These are phyloP conservation scores for Ilex paraguariensis DNA, from an alignment of 305 asterid genomes.

Conservation along the genomic window DNA sequence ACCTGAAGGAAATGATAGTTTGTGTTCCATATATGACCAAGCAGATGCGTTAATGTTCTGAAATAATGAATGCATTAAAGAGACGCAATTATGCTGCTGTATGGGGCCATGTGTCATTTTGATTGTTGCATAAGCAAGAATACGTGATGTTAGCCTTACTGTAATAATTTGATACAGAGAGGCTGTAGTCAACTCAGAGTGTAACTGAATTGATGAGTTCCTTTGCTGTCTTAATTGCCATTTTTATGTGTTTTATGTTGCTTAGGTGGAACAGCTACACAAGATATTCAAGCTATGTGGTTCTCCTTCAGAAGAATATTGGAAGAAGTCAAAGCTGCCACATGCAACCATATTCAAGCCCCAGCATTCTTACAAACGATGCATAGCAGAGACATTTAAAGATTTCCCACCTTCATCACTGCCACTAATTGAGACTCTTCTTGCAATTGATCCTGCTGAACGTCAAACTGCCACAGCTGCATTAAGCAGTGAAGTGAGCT, in stretches of 20 bases:
- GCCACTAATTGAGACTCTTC: constrained; percentile 73
- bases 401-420: constrained; percentile 76
- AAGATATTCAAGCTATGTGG: constrained; percentile 93
- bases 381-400: constrained; percentile 62
- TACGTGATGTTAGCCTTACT: no score
- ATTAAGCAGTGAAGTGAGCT: constrained; percentile 67
- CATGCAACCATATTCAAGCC: constrained; percentile 94
- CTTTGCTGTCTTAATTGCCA: no score
- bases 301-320: constrained; percentile 83
- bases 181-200: no score
- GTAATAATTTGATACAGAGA: no score
- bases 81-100: no score
- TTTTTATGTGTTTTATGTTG: not conserved
- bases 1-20: no score
- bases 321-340: constrained; percentile 86
- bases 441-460: constrained; percentile 76
- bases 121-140: no score
- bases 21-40: no score
- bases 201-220: no score
- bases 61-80: no score
- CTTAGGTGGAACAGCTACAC: constrained; percentile 89
- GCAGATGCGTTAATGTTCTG: no score
- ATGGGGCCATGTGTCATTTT: no score
- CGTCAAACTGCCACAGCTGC: constrained; percentile 80
- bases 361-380: constrained; percentile 75